Conservation (phyloP, 106 monocot species). For the Dioscorea alata region DNA sequence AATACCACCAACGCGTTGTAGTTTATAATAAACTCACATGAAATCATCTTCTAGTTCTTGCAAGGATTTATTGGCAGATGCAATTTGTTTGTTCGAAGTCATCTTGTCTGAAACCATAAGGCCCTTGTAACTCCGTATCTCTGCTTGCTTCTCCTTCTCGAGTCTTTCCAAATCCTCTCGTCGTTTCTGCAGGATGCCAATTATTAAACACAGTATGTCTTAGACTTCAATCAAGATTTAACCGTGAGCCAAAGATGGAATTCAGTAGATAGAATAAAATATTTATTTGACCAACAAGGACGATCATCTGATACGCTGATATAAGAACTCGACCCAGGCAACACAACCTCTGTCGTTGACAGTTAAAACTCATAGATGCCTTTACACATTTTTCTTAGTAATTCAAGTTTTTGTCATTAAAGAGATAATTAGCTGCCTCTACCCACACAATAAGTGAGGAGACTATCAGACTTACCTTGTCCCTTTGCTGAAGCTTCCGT, state of each 20-base stretch:
- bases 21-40: constrained; percentile 36
- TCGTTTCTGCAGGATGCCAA: constrained; percentile 46
- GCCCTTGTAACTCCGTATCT: constrained; percentile 92
- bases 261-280: too few species aligned
- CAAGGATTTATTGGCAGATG: constrained; percentile 45
- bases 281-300: too few species aligned
- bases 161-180: constrained; percentile 83
- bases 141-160: constrained; percentile 82
- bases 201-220: too few species aligned
- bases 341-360: too few species aligned
- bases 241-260: too few species aligned
- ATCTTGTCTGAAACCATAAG: constrained; percentile 95
- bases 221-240: too few species aligned
- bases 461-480: constrained; percentile 40
- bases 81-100: constrained; percentile 97
- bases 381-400: too few species aligned
- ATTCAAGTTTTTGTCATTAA: too few species aligned
- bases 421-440: too few species aligned
- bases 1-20: background rate
- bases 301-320: too few species aligned
- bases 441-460: background rate
- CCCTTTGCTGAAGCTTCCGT: constrained; percentile 58
- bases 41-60: constrained; percentile 90
- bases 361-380: too few species aligned
- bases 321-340: too few species aligned